A percentile compares a stretch with the other conserved stretches of the same genome.
phyloP scores from a whole-genome alignment of 1,284 basidiomycete genomes.

The Bondarzewia mesenterica region DNA sequence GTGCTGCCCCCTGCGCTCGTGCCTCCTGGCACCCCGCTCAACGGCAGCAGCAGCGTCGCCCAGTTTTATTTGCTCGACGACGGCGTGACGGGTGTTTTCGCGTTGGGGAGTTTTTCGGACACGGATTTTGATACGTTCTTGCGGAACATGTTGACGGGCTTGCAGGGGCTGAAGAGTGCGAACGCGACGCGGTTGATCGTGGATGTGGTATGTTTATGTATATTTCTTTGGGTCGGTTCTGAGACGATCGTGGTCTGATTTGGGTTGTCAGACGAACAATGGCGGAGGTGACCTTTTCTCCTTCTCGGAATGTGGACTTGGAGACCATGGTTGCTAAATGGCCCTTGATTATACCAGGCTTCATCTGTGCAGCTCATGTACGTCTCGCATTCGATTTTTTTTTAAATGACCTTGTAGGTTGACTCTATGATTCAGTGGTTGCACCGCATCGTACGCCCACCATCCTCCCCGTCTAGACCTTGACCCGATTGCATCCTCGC shows the following conservation, averaged over 20 bases:
- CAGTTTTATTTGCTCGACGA: constrained; percentile 51
- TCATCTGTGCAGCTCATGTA: constrained; percentile 54
- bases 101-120: constrained; percentile 52
- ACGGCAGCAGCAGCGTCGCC: constrained; percentile 40
- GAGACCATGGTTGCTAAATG: not conserved
- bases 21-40: constrained; percentile 31
- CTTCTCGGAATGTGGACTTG: no score
- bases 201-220: constrained; percentile 34
- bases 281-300: not conserved
- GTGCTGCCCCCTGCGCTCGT: constrained; percentile 38
- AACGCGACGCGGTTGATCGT: constrained; percentile 49
- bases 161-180: constrained; percentile 36
- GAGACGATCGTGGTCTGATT: not conserved
- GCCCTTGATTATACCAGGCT: constrained; percentile 26
- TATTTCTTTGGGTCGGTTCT: not conserved
- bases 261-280: constrained; percentile 1
- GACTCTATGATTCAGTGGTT: constrained; percentile 37
- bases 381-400: constrained; percentile 15
- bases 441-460: constrained; percentile 43
- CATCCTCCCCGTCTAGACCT: not conserved
- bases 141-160: constrained; percentile 36
- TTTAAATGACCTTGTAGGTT: not conserved
- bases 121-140: constrained; percentile 33
- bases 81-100: constrained; percentile 47
- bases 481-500: not conserved